Percentiles rank a stretch among this genome's conserved stretches.
phyloP scores from a whole-genome alignment of 1,139 yeast species.

The Eremothecium sinecaudum region DNA sequence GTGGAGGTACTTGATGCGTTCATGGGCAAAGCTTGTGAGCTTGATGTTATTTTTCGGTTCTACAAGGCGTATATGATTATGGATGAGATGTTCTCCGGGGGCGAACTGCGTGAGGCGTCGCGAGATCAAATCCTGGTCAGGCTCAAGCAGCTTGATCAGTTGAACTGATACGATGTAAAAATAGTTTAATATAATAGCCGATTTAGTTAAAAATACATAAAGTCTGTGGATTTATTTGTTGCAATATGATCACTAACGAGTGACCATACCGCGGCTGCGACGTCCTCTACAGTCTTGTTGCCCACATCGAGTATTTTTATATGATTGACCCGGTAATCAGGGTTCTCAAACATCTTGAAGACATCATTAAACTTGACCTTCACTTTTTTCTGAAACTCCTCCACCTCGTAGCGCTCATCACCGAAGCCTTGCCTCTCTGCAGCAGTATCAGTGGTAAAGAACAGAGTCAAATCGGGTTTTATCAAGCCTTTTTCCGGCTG shows the following conservation, averaged over 20 bases:
- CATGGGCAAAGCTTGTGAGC: constrained; percentile 87
- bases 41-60: constrained; percentile 79
- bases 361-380: constrained; percentile 47
- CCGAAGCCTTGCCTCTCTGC: constrained; percentile 79
- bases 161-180: too few species aligned
- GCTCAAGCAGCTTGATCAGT: constrained; percentile 40
- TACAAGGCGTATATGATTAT: constrained; percentile 60
- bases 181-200: too few species aligned
- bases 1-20: constrained; percentile 83
- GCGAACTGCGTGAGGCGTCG: constrained; percentile 69
- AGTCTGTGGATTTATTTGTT: constrained; percentile 6
- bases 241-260: constrained; percentile 3
- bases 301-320: constrained; percentile 53
- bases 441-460: constrained; percentile 47
- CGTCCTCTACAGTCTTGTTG: constrained; percentile 47
- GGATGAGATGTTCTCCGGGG: constrained; percentile 71
- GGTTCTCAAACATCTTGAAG: constrained; percentile 28
- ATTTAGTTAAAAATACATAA: constrained; percentile 8
- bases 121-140: constrained; percentile 49
- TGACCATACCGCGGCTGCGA: constrained; percentile 21
- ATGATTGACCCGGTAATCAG: constrained; percentile 23
- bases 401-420: constrained; percentile 76
- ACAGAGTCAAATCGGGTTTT: constrained; percentile 74
- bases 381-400: constrained; percentile 64
- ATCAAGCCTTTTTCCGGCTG: constrained; percentile 80